phyloP scores from a whole-genome alignment of 306 rosid species.

The Gleditsia sinensis region DNA sequence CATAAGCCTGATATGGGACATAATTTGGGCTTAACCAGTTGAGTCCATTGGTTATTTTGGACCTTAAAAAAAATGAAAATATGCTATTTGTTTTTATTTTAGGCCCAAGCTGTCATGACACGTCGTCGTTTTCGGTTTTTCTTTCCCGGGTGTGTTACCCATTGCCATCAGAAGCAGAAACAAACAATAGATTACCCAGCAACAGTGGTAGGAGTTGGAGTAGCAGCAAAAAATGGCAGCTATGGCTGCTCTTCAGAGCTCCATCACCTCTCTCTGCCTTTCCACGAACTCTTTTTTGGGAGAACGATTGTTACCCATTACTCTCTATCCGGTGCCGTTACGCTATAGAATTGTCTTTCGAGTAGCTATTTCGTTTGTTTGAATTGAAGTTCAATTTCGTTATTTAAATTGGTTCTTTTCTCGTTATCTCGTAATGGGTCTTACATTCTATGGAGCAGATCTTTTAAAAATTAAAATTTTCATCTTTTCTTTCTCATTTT shows the following conservation, averaged over 20 bases:
- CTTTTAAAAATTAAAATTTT: neutral
- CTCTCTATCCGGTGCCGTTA: constrained; percentile 59
- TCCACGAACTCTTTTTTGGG: constrained; percentile 85
- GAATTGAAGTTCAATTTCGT: constrained; percentile 18
- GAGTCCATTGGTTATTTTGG: no score
- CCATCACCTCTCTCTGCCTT: constrained; percentile 73
- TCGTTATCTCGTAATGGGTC: neutral
- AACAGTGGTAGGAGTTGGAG: neutral
- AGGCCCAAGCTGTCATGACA: no score
- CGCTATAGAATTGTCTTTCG: neutral
- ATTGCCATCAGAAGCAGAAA: constrained; percentile 19
- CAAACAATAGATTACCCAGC: no score
- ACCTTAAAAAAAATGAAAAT: no score
- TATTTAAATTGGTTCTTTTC: neutral
- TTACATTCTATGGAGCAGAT: neutral
- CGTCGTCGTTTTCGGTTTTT: constrained; percentile 41
- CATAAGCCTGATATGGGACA: no score
- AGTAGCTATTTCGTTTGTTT: neutral
- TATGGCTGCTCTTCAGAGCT: constrained; percentile 87
- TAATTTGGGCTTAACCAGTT: no score
- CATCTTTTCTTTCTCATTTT: neutral
- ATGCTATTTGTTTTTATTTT: no score
- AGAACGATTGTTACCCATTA: constrained; percentile 60
- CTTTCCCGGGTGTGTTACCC: constrained; percentile 48
- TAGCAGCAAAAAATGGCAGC: constrained; percentile 67